These are phyloP conservation scores for Ophiognomonia clavigignenti-juglandacearum DNA, from an alignment of 2,329 filamentous ascomycete species.

Conservation along the genomic window DNA sequence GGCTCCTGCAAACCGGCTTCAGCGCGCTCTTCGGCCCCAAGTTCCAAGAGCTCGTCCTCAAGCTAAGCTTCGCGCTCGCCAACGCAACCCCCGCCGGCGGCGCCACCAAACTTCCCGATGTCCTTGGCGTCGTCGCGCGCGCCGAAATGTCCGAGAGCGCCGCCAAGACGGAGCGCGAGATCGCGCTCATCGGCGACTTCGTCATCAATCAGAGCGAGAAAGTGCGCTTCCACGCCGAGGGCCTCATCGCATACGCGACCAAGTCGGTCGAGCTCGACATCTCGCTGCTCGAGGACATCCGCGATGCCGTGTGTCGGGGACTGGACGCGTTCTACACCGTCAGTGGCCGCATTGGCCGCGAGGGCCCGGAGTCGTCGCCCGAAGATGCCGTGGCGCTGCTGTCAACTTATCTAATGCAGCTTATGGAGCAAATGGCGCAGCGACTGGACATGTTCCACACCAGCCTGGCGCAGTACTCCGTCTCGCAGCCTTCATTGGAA, in stretches of 20 bases:
- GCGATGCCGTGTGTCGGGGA: conserved; percentile 46
- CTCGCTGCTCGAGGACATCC: conserved; percentile 47
- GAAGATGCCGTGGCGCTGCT: conserved; percentile 34
- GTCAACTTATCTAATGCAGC: conserved; percentile 43
- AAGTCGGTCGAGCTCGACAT: conserved; percentile 46
- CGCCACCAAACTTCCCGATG: conserved; percentile 36
- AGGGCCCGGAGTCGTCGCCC: conserved; percentile 31
- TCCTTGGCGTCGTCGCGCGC: conserved; percentile 36
- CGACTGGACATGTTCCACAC: conserved; percentile 47
- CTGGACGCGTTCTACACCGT: conserved; percentile 51
- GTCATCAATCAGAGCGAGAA: conserved; percentile 40
- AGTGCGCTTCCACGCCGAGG: conserved; percentile 45
- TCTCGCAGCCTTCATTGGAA: conserved; percentile 48
- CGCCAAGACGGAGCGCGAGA: conserved; percentile 39
- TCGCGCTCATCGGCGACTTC: conserved; percentile 45
- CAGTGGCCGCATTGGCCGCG: conserved; percentile 33
- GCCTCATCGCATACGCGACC: conserved; percentile 45
- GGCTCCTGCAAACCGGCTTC: conserved; percentile 46
- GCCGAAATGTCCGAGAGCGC: conserved; percentile 42
- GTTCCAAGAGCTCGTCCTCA: conserved; percentile 47
- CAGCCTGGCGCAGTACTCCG: conserved; percentile 42
- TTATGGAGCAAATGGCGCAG: conserved; percentile 48
- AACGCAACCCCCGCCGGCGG: conserved; percentile 30
- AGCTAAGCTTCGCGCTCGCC: conserved; percentile 45
- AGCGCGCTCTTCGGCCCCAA: conserved; percentile 45